A percentile compares a stretch with the other conserved stretches of the same genome.
Evolutionary conservation across 2,329 filamentous ascomycete species (phyloP).

Genomic region (Clonostachys chloroleuca): DNA sequence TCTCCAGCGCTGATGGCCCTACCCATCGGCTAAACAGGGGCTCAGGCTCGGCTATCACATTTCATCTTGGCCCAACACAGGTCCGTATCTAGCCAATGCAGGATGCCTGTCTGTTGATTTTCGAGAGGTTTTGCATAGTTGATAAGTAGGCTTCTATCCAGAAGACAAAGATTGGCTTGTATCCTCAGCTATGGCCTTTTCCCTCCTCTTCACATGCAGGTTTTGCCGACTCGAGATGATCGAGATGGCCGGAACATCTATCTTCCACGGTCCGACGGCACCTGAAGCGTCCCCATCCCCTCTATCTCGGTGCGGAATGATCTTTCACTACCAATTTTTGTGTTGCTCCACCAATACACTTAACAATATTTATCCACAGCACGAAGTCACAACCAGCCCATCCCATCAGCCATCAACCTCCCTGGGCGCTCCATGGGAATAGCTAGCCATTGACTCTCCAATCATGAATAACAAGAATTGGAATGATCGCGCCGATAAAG

Average conservation of each 20-base stretch:
- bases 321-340: conserved; percentile 34
- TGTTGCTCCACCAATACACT: conserved; percentile 21
- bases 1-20: background rate
- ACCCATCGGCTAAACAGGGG: conserved; percentile 2
- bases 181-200: too few relatives aligned
- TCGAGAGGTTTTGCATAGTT: too few relatives aligned
- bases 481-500: conserved; percentile 58
- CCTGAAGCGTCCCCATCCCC: conserved; percentile 10
- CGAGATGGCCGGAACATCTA: background rate
- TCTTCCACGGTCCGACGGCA: background rate
- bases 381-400: conserved; percentile 1
- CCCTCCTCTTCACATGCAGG: too few relatives aligned
- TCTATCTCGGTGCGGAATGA: too few relatives aligned
- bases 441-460: conserved; percentile 2
- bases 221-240: too few relatives aligned
- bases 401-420: background rate
- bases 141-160: too few relatives aligned
- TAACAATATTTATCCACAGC: conserved; percentile 25
- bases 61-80: background rate
- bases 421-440: background rate
- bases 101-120: too few relatives aligned
- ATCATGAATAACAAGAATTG: conserved; percentile 54
- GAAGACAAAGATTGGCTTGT: too few relatives aligned
- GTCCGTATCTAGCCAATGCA: too few relatives aligned
- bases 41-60: conserved; percentile 1